phyloP scores from a whole-genome alignment of 2,329 filamentous ascomycete species.

The Daldinia sp. region DNA sequence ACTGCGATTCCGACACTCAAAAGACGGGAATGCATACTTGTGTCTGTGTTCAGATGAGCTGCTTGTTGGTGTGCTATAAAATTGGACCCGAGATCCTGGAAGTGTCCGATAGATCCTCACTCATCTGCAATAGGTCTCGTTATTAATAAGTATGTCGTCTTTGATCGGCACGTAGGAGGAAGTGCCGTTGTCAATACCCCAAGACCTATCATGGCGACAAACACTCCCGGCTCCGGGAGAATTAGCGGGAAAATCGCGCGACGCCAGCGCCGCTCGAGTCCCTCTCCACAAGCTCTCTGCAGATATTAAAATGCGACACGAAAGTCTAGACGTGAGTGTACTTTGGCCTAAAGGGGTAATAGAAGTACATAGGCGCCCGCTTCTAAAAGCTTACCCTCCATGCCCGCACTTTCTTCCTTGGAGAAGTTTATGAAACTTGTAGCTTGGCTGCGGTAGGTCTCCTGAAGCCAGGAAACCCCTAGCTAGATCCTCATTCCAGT shows the following conservation, averaged over 20 bases:
- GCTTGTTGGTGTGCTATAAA: background rate
- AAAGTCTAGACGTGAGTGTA: conserved; percentile 18
- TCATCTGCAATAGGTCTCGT: background rate
- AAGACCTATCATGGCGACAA: conserved; percentile 12
- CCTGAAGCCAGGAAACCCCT: background rate
- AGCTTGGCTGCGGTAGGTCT: conserved; percentile 25
- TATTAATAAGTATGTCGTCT: conserved; percentile 24
- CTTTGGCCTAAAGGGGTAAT: conserved; percentile 33
- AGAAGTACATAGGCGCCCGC: conserved; percentile 19
- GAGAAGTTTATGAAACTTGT: conserved; percentile 12
- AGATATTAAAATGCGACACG: conserved; percentile 42
- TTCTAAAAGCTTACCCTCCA: conserved; percentile 20
- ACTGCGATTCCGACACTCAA: conserved; percentile 25
- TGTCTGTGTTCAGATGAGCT: background rate
- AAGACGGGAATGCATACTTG: conserved; percentile 29
- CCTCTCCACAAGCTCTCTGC: conserved; percentile 8
- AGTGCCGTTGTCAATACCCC: conserved; percentile 36
- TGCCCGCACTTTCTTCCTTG: conserved; percentile 27
- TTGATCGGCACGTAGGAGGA: conserved; percentile 11
- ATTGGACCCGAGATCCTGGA: conserved; percentile 1
- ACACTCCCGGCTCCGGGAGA: conserved; percentile 40
- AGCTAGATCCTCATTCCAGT: background rate
- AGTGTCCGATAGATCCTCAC: background rate
- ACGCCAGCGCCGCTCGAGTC: conserved; percentile 19
- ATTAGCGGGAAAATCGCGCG: conserved; percentile 38